Percentiles rank a stretch among this genome's conserved stretches.
Conservation (phyloP, 108 stramenopile species). For the Cyclotella sp. region DNA sequence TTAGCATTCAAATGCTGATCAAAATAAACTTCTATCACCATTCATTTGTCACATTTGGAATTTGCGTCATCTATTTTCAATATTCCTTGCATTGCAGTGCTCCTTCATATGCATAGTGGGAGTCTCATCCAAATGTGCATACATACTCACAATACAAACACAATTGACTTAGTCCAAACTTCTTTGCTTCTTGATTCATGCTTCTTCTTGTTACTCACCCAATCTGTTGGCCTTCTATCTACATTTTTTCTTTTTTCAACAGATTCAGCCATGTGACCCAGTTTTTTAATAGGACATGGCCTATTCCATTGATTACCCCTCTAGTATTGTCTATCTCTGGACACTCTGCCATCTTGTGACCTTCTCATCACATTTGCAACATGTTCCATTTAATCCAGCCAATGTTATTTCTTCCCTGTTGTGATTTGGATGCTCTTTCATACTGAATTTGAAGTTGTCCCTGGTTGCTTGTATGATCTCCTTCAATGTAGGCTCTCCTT, state of each 20-base stretch:
- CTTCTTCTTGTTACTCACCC: background rate
- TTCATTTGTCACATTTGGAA: too few relatives aligned
- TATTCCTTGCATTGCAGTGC: conserved; percentile 7
- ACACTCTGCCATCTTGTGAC: background rate
- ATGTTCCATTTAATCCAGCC: background rate
- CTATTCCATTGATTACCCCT: too few relatives aligned
- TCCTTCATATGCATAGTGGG: conserved; percentile 19
- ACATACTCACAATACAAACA: background rate
- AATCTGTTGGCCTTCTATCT: background rate
- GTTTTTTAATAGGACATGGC: too few relatives aligned
- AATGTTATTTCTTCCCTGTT: background rate
- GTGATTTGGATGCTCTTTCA: background rate
- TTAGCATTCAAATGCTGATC: too few relatives aligned
- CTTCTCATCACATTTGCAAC: background rate
- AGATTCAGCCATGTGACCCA: background rate
- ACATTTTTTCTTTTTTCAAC: background rate
- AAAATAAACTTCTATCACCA: too few relatives aligned
- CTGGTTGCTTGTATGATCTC: background rate
- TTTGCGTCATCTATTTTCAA: too few relatives aligned
- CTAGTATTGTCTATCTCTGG: too few relatives aligned
- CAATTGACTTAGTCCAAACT: background rate
- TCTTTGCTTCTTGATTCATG: background rate
- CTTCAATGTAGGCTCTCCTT: background rate
- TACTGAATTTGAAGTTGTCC: background rate
- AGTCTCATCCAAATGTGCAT: conserved; percentile 14